A percentile compares a stretch with the other conserved stretches of the same genome.
Conservation (phyloP, 306 rosid genomes). For the Gleditsia sinensis region DNA sequence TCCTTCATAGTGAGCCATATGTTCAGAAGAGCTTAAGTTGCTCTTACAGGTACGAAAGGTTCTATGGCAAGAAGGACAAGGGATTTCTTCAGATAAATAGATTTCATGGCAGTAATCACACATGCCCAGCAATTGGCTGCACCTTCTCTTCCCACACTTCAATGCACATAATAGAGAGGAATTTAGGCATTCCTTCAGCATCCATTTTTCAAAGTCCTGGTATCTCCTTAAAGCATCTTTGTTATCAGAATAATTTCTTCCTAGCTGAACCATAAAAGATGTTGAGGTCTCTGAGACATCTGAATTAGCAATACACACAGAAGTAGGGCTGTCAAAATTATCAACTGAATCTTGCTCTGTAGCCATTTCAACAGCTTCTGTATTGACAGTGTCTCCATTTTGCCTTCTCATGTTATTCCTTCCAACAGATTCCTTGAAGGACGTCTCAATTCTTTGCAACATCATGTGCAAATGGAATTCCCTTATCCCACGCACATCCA, state of each 20-base stretch:
- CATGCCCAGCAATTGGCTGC: conserved; percentile 45
- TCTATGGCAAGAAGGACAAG: conserved; percentile 54
- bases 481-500: conserved; percentile 75
- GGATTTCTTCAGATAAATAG: conserved; percentile 43
- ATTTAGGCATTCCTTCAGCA: conserved; percentile 61
- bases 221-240: conserved; percentile 59
- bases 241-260: conserved; percentile 51
- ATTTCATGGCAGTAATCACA: conserved; percentile 56
- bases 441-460: conserved; percentile 57
- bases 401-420: conserved; percentile 42
- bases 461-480: conserved; percentile 73
- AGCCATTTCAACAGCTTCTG: conserved; percentile 42
- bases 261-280: conserved; percentile 63
- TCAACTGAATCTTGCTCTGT: conserved; percentile 34
- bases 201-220: conserved; percentile 75
- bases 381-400: conserved; percentile 37
- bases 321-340: conserved; percentile 41
- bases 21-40: conserved; percentile 44
- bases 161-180: conserved; percentile 50
- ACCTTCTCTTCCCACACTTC: conserved; percentile 58
- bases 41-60: conserved; percentile 39
- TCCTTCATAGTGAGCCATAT: conserved; percentile 41
- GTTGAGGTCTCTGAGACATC: conserved; percentile 56
- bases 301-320: conserved; percentile 40
- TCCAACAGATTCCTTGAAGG: conserved; percentile 60